Evolutionary conservation across 2,329 filamentous ascomycete genomes (phyloP).

Genomic region (Fusarium sarcochroum): DNA sequence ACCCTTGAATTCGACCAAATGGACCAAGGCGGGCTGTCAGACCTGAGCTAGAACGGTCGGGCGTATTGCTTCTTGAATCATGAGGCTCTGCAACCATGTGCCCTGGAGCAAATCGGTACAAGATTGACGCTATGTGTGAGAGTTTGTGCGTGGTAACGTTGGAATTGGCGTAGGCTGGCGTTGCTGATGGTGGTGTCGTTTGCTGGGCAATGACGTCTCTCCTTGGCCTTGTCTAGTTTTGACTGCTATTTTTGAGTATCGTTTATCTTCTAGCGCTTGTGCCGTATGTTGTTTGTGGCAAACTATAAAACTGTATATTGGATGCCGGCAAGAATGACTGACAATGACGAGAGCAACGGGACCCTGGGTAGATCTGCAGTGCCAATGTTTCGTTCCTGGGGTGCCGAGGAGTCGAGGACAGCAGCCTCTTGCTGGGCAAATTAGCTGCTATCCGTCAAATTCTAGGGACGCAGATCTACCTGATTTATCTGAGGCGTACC

Average conservation of each 20-base stretch:
- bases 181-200: slow-evolving; percentile 18
- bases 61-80: slow-evolving; percentile 34
- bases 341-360: slow-evolving; percentile 14
- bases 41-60: slow-evolving; percentile 31
- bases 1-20: slow-evolving; percentile 24
- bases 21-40: slow-evolving; percentile 25
- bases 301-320: slow-evolving; percentile 21
- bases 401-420: too few species aligned
- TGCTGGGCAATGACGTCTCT: slow-evolving; percentile 45
- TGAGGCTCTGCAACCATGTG: slow-evolving; percentile 46
- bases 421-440: neutral
- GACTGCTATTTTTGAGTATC: slow-evolving; percentile 23
- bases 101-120: slow-evolving; percentile 8
- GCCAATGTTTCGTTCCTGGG: neutral
- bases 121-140: slow-evolving; percentile 15
- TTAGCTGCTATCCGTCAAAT: neutral
- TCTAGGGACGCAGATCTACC: slow-evolving; percentile 10
- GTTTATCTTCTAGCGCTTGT: slow-evolving; percentile 15
- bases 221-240: slow-evolving; percentile 17
- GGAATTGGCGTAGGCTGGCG: slow-evolving; percentile 15
- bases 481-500: slow-evolving; percentile 1
- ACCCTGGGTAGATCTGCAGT: slow-evolving; percentile 1
- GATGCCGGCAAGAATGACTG: slow-evolving; percentile 11
- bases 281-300: slow-evolving; percentile 31
- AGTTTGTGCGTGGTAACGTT: slow-evolving; percentile 32